Evolutionary conservation across 129 eudicot genomes (phyloP), one percentile per base, ranked within the genome.

Genomic region (Pittosporum tobira): DNA sequence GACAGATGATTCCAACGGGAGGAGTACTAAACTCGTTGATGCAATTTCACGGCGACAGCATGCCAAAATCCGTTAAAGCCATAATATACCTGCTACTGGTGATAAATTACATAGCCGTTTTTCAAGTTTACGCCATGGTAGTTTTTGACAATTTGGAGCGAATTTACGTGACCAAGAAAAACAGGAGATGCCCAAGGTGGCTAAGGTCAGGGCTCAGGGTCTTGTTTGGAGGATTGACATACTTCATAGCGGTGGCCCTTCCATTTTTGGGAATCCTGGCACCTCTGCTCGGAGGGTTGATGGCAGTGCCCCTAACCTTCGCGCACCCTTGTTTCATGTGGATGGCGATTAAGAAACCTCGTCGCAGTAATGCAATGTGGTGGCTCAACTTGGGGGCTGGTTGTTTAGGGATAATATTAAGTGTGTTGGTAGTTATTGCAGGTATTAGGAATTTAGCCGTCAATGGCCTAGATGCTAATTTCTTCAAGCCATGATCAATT

Each of bases 241-340:
- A 77, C 45, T 83, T 87, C 28, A 49, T 77, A 42, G 51, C 96
- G 0, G 79, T 79, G 37, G 81, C 88, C 0, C 51, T 83, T 30
- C 94, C 96, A 0, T 87, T 87, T 71, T 52, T 87, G 26, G 79
- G 80, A 14, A 59, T 46, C 27, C 18, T 87, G 34, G 79, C 63
- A 6, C 49, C 73, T 11, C 10, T 87, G 6, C 50, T 80, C 3
- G 96, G 93, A 43, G 76, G 81, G 20, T 19, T 83, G 3, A 63
- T 78, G 0, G 54, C 80, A 0, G 25, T 76, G 36, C 95, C 89
- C 1, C 12, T 87, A 19, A 79, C 95, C 10, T 52, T 73, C n/a
- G 63, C 65, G 3, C 82, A 79, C 45, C 95, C 95, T 1, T 79
- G 81, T 62, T 49, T 87, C 57, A 87, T 87, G 82, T 87, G 91